Evolutionary conservation across 768 basidiomycete species (phyloP).

Genomic region (Amanita subjunquillea): DNA sequence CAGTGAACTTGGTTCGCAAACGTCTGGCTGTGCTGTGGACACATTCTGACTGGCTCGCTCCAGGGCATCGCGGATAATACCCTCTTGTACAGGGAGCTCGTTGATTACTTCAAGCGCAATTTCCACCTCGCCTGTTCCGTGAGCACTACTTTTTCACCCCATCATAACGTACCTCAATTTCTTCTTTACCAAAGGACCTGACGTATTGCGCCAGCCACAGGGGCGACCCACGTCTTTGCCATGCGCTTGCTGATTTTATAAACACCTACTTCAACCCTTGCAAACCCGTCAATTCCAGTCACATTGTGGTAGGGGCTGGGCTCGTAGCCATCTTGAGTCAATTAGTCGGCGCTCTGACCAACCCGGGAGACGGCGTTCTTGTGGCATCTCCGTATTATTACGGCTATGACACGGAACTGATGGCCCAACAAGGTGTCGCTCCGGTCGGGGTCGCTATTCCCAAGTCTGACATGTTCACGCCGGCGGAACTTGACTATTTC

Average conservation of each 20-base stretch:
- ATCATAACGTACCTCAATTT: not conserved
- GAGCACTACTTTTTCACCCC: not conserved
- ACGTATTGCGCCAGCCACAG: slow-evolving; percentile 10
- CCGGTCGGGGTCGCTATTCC: slow-evolving; percentile 7
- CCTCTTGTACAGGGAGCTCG: slow-evolving; percentile 9
- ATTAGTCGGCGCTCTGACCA: slow-evolving; percentile 8
- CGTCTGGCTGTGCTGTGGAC: not conserved
- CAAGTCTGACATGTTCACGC: slow-evolving; percentile 6
- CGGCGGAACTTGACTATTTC: slow-evolving; percentile 10
- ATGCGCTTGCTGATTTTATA: slow-evolving; percentile 8
- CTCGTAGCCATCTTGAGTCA: slow-evolving; percentile 8
- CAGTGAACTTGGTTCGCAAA: not conserved
- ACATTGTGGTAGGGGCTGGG: slow-evolving; percentile 10
- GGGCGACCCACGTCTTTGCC: slow-evolving; percentile 8
- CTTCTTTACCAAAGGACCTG: slow-evolving; percentile 9
- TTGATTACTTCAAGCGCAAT: slow-evolving; percentile 8
- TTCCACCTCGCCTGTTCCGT: slow-evolving; percentile 7
- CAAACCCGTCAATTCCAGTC: slow-evolving; percentile 2
- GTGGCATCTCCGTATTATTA: slow-evolving; percentile 12
- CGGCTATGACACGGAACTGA: slow-evolving; percentile 10
- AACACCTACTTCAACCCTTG: slow-evolving; percentile 10
- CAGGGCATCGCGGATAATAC: slow-evolving; percentile 13
- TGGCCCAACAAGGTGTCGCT: slow-evolving; percentile 1
- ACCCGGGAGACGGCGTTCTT: slow-evolving; percentile 11
- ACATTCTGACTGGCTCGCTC: not conserved